Percentiles rank a stretch among this genome's conserved stretches.
phyloP scores from a whole-genome alignment of 1,284 basidiomycete genomes.

The Puccinia coronata region DNA sequence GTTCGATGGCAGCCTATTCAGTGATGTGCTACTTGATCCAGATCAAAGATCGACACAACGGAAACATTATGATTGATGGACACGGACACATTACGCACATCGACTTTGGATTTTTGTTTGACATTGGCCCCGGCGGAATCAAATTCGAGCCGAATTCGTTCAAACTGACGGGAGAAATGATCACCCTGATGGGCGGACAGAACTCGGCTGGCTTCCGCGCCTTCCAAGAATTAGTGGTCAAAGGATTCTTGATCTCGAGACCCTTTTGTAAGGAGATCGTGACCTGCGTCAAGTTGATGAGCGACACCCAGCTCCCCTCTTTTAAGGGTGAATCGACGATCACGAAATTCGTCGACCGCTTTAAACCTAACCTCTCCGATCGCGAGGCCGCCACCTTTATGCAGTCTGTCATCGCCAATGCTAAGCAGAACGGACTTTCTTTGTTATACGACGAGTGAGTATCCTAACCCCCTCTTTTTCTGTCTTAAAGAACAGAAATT shows the following conservation, averaged over 20 bases:
- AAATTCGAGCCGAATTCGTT: constrained; percentile 97
- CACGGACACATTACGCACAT: constrained; percentile 95
- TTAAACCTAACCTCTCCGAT: constrained; percentile 78
- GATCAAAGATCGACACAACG: constrained; percentile 96
- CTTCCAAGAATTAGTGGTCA: constrained; percentile 90
- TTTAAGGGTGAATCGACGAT: constrained; percentile 96
- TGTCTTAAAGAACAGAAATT: not conserved
- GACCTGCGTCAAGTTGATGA: constrained; percentile 86
- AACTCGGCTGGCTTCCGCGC: constrained; percentile 88
- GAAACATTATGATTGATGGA: constrained; percentile 98
- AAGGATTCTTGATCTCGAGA: constrained; percentile 91
- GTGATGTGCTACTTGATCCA: constrained; percentile 98
- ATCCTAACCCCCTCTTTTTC: not conserved
- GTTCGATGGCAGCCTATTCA: constrained; percentile 98
- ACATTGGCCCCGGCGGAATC: constrained; percentile 86
- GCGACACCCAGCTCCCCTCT: constrained; percentile 87
- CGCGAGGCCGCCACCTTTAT: constrained; percentile 90
- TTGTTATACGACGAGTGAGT: constrained; percentile 84
- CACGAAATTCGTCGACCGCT: constrained; percentile 79
- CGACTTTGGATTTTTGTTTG: constrained; percentile 97
- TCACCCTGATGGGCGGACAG: constrained; percentile 92
- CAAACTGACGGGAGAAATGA: constrained; percentile 98
- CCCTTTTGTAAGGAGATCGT: constrained; percentile 87
- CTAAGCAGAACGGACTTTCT: constrained; percentile 88
- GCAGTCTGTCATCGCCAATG: constrained; percentile 83